Base-by-base conservation (phyloP, 1,284 basidiomycete genomes). In the Cryptococcus sp. region DNA sequence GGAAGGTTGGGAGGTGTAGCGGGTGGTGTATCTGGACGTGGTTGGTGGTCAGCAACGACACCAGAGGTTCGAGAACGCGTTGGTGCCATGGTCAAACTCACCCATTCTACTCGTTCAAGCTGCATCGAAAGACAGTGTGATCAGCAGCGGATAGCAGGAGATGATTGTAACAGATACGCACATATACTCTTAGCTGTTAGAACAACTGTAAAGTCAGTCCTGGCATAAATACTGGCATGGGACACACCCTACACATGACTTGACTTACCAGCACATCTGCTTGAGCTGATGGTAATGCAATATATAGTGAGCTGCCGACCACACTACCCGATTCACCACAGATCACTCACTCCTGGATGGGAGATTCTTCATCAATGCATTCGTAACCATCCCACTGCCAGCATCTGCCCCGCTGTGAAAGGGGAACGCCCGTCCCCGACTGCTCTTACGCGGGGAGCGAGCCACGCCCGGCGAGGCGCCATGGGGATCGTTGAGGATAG, bases 81-180 rank as follows among this genome's bases (percentile, higher is more conserved):
- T 5, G 28, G 9, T 33, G 28, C n/a, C n/a, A 48, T 28, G 13
- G 20, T 5, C 20, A 3, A 4, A 16, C 60, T 33, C 36, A 62
- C 60, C 60, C 60, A 62, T 59, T 62, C 60, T 13, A 62, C 60
- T 12, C 57, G 43, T 56, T 62, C 60, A 20, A 62, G 48, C 60
- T 62, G 36, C 11, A n/a, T 21, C 6, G 5, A 15, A n/a, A 44
- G 18, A 36, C n/a, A 36, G 6, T 13, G 46, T 18, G 6, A 16
- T 53, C 46, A 49, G 50, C 40, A 12, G 13, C 4, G 28, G 28
- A 6, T 4, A 40, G 6, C 2, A 13, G 2, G 15, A 35, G 12
- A 33, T 20, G 23, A 28, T n/a, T 1, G 37, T n/a, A 24, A 28
- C 16, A 12, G 23, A 35, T 20, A 50, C 60, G 50, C 46, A 59